Conservation (phyloP, 192 early-diverging fungal genomes). For the Podila horticola region DNA sequence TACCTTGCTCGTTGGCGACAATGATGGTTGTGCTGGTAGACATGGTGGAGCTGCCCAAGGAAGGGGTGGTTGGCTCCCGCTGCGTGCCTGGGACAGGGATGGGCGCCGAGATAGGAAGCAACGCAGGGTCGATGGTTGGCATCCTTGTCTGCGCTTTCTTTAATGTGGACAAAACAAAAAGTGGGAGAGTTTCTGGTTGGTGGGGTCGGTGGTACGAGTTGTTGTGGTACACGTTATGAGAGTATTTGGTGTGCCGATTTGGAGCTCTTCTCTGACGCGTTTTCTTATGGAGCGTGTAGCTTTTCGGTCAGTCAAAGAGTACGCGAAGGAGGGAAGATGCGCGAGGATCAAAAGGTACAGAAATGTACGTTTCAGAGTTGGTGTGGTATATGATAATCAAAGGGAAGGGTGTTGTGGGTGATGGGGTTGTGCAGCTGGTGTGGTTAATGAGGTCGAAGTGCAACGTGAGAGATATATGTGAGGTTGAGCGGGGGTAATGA, state of each 20-base stretch:
- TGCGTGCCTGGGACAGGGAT: slow-evolving; percentile 37
- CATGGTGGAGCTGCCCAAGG: neutral
- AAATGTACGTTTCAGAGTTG: too few relatives aligned
- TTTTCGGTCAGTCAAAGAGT: too few relatives aligned
- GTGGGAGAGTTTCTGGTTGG: neutral
- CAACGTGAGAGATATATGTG: neutral
- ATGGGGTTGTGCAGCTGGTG: neutral
- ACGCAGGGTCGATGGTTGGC: slow-evolving; percentile 7
- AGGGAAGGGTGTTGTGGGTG: too few relatives aligned
- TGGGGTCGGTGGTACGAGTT: neutral
- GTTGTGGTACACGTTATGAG: too few relatives aligned
- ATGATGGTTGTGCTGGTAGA: neutral
- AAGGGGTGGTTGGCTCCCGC: slow-evolving; percentile 25
- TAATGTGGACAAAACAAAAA: neutral
- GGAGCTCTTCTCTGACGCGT: too few relatives aligned
- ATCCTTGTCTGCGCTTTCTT: neutral
- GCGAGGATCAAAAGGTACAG: too few relatives aligned
- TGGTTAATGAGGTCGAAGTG: neutral
- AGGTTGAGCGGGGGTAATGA: neutral
- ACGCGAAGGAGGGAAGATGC: too few relatives aligned
- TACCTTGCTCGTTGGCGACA: neutral
- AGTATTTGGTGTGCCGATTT: too few relatives aligned
- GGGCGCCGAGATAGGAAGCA: slow-evolving; percentile 22
- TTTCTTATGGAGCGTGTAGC: too few relatives aligned
- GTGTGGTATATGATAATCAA: too few relatives aligned